A percentile compares a stretch with the other conserved stretches of the same genome.
Evolutionary conservation across 2,329 filamentous ascomycete genomes (phyloP).

Genomic region (Sporothrix brasiliensis): DNA sequence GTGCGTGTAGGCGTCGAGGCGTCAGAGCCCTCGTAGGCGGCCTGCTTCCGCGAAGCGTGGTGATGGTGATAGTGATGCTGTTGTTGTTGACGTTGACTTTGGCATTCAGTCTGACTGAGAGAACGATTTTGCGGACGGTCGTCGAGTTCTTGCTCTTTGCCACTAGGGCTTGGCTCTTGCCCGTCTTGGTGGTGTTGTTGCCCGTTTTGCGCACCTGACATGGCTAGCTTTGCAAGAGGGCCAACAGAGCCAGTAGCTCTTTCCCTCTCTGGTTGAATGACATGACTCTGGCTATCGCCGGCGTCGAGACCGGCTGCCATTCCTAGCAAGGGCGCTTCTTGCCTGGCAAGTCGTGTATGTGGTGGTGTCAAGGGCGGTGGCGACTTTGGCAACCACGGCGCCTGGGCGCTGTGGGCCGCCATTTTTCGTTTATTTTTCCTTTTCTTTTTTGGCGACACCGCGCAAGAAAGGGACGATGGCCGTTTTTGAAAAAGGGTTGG

Average conservation of each 20-base stretch:
- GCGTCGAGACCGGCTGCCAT: slow-evolving; percentile 2
- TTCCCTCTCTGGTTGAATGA: slow-evolving; percentile 1
- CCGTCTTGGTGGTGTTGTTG: slow-evolving; percentile 14
- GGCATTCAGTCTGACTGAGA: background rate
- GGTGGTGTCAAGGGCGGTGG: background rate
- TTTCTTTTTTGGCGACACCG: background rate
- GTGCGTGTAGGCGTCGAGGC: slow-evolving; percentile 30
- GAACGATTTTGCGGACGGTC: slow-evolving; percentile 19
- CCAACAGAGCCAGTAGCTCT: background rate
- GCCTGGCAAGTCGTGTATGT: background rate
- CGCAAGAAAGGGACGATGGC: background rate
- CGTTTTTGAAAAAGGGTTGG: background rate
- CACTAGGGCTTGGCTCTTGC: background rate
- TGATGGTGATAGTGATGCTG: background rate
- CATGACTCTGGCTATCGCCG: slow-evolving; percentile 3
- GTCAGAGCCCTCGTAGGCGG: slow-evolving; percentile 27
- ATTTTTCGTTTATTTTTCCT: background rate
- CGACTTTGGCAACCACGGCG: slow-evolving; percentile 23
- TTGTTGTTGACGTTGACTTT: slow-evolving; percentile 1
- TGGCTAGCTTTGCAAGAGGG: slow-evolving; percentile 24
- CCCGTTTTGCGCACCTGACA: background rate
- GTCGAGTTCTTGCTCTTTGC: background rate
- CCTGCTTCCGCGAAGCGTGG: background rate
- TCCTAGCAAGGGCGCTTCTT: slow-evolving; percentile 16
- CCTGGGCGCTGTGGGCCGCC: slow-evolving; percentile 22